phyloP scores from a whole-genome alignment of 169 alveolate species.

The Cryptosporidium tyzzeri region DNA sequence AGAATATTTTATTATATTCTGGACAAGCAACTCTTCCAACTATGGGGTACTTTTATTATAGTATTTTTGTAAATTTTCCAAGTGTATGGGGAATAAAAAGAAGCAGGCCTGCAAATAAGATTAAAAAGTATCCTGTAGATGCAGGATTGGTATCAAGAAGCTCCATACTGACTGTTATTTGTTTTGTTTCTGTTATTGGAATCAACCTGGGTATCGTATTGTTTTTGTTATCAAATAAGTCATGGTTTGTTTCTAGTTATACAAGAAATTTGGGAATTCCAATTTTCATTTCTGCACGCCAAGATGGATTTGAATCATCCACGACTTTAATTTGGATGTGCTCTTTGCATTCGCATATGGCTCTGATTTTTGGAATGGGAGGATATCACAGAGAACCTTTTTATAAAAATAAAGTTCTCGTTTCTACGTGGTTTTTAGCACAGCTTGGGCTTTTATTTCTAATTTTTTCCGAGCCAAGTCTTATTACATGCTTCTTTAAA shows the following conservation, averaged over 20 bases:
- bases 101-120: constrained; percentile 37
- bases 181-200: constrained; percentile 30
- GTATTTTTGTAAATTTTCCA: constrained; percentile 52
- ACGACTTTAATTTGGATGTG: constrained; percentile 55
- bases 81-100: constrained; percentile 60
- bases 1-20: constrained; percentile 40
- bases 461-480: constrained; percentile 24
- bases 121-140: constrained; percentile 29
- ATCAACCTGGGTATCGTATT: neutral
- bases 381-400: constrained; percentile 69
- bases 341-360: constrained; percentile 63
- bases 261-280: constrained; percentile 29
- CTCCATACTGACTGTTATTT: constrained; percentile 5
- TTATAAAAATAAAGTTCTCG: constrained; percentile 37
- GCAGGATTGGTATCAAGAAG: constrained; percentile 18
- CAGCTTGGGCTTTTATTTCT: constrained; percentile 38
- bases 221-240: constrained; percentile 27
- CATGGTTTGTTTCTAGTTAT: constrained; percentile 61
- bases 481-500: constrained; percentile 30
- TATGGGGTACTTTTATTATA: constrained; percentile 65
- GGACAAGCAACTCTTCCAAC: constrained; percentile 66
- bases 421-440: constrained; percentile 33
- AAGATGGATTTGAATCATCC: constrained; percentile 72
- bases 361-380: constrained; percentile 58
- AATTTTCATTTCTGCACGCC: constrained; percentile 27